Percentiles rank a stretch among this genome's conserved stretches.
Conservation (phyloP, 2,329 filamentous ascomycete genomes). For the Hansfordia pulvinata region DNA sequence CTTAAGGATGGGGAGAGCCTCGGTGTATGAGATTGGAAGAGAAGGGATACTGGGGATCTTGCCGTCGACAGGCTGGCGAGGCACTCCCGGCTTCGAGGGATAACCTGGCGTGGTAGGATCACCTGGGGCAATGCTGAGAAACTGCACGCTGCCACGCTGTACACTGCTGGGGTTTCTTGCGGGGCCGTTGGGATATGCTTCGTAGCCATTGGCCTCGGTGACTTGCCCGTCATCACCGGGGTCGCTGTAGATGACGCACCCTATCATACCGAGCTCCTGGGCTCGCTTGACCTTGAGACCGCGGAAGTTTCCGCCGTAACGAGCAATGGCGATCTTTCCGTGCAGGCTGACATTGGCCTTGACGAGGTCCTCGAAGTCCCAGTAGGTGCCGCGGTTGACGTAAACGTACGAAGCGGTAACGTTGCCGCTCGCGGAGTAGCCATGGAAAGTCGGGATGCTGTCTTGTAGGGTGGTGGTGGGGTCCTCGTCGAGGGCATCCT, state of each 20-base stretch:
- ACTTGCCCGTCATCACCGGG: constrained; percentile 77
- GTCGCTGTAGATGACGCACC: constrained; percentile 74
- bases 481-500: constrained; percentile 77
- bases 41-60: constrained; percentile 79
- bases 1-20: constrained; percentile 77
- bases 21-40: constrained; percentile 75
- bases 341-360: constrained; percentile 60
- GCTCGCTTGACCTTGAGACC: constrained; percentile 89
- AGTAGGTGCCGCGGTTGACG: constrained; percentile 80
- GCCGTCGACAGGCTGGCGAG: constrained; percentile 55
- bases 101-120: constrained; percentile 91
- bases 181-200: constrained; percentile 72
- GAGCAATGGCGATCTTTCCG: constrained; percentile 78
- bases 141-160: constrained; percentile 78
- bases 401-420: constrained; percentile 80
- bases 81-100: constrained; percentile 78
- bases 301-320: constrained; percentile 77
- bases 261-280: constrained; percentile 79
- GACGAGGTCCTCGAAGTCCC: constrained; percentile 72
- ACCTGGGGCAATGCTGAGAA: constrained; percentile 54
- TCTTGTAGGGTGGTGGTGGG: constrained; percentile 58
- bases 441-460: constrained; percentile 82
- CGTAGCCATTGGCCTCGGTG: constrained; percentile 69
- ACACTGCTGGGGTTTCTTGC: constrained; percentile 81
- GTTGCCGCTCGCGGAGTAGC: constrained; percentile 85